A percentile compares a stretch with the other conserved stretches of the same genome.
phyloP scores from a whole-genome alignment of 2,329 filamentous ascomycete genomes.

The Nothophoma quercina region DNA sequence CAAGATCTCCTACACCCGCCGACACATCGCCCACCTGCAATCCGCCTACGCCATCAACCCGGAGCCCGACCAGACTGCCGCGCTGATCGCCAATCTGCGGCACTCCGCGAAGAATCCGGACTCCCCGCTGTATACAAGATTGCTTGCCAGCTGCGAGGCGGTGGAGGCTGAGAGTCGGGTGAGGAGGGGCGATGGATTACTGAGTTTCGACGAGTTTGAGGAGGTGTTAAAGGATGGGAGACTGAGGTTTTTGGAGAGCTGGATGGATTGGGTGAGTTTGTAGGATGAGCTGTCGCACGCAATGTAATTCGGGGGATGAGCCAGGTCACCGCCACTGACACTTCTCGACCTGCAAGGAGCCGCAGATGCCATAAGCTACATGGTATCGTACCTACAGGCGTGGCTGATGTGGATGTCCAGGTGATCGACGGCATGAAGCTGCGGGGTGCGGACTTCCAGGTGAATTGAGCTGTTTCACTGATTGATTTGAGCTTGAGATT shows the following conservation, averaged over 20 bases:
- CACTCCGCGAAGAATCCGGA: slow-evolving; percentile 25
- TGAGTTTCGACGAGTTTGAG: slow-evolving; percentile 83
- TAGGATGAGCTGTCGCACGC: slow-evolving; percentile 5
- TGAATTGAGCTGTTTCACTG: too few species aligned
- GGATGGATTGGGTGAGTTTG: slow-evolving; percentile 77
- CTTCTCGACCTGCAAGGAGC: too few species aligned
- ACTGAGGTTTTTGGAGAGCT: slow-evolving; percentile 80
- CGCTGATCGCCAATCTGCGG: slow-evolving; percentile 23
- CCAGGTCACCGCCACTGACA: too few species aligned
- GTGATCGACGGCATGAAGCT: too few species aligned
- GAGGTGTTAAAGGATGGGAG: slow-evolving; percentile 70
- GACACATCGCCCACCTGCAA: slow-evolving; percentile 18
- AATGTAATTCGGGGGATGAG: too few species aligned
- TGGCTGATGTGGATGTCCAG: too few species aligned
- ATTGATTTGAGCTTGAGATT: too few species aligned
- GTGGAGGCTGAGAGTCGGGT: slow-evolving; percentile 73
- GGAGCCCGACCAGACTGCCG: slow-evolving; percentile 11
- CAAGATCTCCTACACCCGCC: background rate
- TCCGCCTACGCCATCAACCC: slow-evolving; percentile 14
- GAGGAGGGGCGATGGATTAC: slow-evolving; percentile 79
- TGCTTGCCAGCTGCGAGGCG: slow-evolving; percentile 63
- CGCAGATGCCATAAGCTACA: too few species aligned
- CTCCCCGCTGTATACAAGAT: slow-evolving; percentile 34
- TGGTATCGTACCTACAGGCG: too few species aligned
- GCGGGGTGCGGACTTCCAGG: too few species aligned